A percentile compares a stretch with the other conserved stretches of the same genome.
These are phyloP conservation scores for Blastobotrys apis DNA, from an alignment of 1,139 yeast species.

Conservation along the genomic window DNA sequence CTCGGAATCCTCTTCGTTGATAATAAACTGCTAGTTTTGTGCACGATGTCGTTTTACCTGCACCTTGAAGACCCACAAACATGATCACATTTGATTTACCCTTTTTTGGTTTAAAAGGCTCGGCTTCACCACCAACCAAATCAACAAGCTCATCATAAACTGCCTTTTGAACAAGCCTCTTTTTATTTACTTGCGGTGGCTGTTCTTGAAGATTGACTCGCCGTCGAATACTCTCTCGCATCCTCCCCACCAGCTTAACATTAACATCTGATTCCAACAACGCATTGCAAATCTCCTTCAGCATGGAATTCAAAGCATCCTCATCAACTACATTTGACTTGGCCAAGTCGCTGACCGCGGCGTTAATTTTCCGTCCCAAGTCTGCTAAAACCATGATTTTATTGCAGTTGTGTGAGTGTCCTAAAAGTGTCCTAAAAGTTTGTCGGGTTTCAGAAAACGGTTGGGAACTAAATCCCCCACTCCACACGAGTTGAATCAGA, in stretches of 20 bases:
- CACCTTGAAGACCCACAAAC: conserved; percentile 98
- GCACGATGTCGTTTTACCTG: conserved; percentile 97
- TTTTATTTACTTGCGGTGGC: conserved; percentile 51
- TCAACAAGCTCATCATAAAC: conserved; percentile 89
- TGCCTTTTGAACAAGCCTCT: conserved; percentile 80
- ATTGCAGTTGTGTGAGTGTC: no score
- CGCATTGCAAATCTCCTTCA: conserved; percentile 87
- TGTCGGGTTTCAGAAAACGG: no score
- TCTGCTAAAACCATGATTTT: conserved; percentile 93
- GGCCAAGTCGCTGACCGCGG: conserved; percentile 69
- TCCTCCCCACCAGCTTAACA: conserved; percentile 69
- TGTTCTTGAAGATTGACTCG: conserved; percentile 51
- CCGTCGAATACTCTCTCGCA: conserved; percentile 68
- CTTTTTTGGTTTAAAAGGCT: conserved; percentile 82
- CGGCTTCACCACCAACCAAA: conserved; percentile 60
- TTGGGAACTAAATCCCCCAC: no score
- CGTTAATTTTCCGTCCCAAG: conserved; percentile 79
- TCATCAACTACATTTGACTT: conserved; percentile 57
- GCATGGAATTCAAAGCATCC: conserved; percentile 58
- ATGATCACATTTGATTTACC: conserved; percentile 69
- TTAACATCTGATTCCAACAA: conserved; percentile 90
- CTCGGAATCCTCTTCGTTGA: conserved; percentile 88
- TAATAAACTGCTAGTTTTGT: conserved; percentile 94
- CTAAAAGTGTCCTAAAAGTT: no score
- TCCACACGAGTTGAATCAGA: no score